A percentile compares a stretch with the other conserved stretches of the same genome.
These are phyloP conservation scores for Cyathus striatus DNA, from an alignment of 768 basidiomycete genomes.

Conservation along the genomic window DNA sequence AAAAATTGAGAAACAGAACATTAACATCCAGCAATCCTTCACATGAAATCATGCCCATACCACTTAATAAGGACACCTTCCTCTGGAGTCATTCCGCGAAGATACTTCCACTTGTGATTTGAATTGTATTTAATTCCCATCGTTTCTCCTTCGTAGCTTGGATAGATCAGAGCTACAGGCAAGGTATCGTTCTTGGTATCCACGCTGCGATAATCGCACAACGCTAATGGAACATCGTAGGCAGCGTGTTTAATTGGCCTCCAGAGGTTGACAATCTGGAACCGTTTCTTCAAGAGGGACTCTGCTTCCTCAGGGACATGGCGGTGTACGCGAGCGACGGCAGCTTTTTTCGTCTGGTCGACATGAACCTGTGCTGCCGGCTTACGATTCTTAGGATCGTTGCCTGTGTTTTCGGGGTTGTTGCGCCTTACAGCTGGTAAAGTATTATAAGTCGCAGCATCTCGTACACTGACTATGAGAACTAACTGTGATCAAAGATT, in stretches of 20 bases:
- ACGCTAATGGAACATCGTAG: constrained; percentile 30
- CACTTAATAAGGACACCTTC: too few relatives aligned
- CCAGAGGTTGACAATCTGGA: constrained; percentile 46
- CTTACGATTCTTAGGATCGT: constrained; percentile 8
- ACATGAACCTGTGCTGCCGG: constrained; percentile 25
- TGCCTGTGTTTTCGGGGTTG: constrained; percentile 8
- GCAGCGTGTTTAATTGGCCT: constrained; percentile 34
- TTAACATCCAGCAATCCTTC: constrained; percentile 31
- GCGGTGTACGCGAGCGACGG: constrained; percentile 28
- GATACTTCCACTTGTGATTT: constrained; percentile 27
- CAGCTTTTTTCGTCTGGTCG: constrained; percentile 31
- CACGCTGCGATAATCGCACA: constrained; percentile 35
- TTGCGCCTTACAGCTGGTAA: constrained; percentile 9
- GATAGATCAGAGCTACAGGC: constrained; percentile 24
- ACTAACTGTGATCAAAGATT: constrained; percentile 61
- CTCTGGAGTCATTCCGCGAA: too few relatives aligned
- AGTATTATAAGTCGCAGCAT: background rate
- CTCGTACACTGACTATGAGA: background rate
- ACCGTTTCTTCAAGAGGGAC: constrained; percentile 29
- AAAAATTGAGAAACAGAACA: too few relatives aligned
- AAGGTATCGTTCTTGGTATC: constrained; percentile 24
- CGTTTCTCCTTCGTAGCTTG: constrained; percentile 32
- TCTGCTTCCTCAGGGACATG: constrained; percentile 31
- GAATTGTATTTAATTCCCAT: constrained; percentile 24
- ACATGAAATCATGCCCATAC: constrained; percentile 26